Evolutionary conservation across 768 basidiomycete species (phyloP).

Genomic region (Tricholoma matsutake): DNA sequence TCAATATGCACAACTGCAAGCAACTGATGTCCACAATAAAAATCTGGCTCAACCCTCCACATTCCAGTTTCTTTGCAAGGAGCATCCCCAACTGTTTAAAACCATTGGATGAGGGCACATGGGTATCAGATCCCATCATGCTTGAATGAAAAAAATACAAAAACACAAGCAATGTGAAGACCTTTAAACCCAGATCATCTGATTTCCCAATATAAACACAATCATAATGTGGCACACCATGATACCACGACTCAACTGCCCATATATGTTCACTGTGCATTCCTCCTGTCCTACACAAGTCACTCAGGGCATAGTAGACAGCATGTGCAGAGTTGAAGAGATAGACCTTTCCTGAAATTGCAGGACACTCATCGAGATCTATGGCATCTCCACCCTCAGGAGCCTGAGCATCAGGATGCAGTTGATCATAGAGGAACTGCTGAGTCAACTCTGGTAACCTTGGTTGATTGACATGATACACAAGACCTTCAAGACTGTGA

Average conservation of each 20-base stretch:
- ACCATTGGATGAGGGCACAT: neutral
- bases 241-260: neutral
- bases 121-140: neutral
- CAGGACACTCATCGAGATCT: neutral
- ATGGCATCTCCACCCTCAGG: neutral
- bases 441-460: neutral
- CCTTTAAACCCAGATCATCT: neutral
- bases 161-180: neutral
- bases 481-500: slow-evolving; percentile 17
- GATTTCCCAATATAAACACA: too few species aligned
- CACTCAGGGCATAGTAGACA: slow-evolving; percentile 11
- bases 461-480: neutral
- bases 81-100: neutral
- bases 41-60: neutral
- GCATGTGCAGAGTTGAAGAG: slow-evolving; percentile 16
- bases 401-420: slow-evolving; percentile 11
- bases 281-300: slow-evolving; percentile 8
- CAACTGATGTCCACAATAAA: too few species aligned
- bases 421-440: slow-evolving; percentile 11
- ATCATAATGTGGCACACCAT: neutral
- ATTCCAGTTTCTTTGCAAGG: neutral
- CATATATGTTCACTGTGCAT: slow-evolving; percentile 7
- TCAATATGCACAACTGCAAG: neutral
- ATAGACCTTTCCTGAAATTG: slow-evolving; percentile 18
- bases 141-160: neutral